Evolutionary conservation across 495 filamentous ascomycete species (phyloP), one percentile per base, ranked within the genome.

Genomic region (Hyphodiscus hymeniophilus): DNA sequence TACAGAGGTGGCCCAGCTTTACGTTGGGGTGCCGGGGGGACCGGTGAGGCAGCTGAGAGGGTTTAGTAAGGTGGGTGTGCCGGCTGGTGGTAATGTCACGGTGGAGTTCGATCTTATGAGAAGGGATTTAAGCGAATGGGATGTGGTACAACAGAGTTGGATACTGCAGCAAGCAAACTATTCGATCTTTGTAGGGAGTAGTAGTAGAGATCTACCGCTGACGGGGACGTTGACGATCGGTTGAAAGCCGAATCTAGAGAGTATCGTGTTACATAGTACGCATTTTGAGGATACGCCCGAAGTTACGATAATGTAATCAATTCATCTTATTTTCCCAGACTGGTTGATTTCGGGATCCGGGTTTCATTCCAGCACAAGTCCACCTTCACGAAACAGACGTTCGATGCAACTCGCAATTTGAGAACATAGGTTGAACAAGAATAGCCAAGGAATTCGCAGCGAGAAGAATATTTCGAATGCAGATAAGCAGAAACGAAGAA

Each of bases 1-100:
- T 34, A 82, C 88, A 24, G 91, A 94, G 60, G 76, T 96, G 32
- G 75, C 82, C 2, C 91, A 97, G 68, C 62, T 86, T 3, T 88
- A 88, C 54, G 62, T 86, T 12, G 64, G 68, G 0, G 71, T 81
- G 23, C 80, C 79, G 0, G 56, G 62, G 22, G 71, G 66, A 5
- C 81, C 80, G 0, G 63, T 75, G 4, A 64, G 72, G 45, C 76
- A 81, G 55, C 64, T 89, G 11, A 65, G 84, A 2, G 83, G 83
- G 12, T 89, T 87, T 57, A 72, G 72, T 32, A 89, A 89, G 63
- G 61, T 72, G 4, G 60, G 58, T 18, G 48, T 83, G 11, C 54
- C 64, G 18, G 55, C 65, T 0, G 73, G 73, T 0, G 52, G 66
- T 40, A 68, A 62, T 17, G 54, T 56, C 23, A 65, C 56, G 16